phyloP scores from a whole-genome alignment of 305 asterid species.

The Plantago coronopus region DNA sequence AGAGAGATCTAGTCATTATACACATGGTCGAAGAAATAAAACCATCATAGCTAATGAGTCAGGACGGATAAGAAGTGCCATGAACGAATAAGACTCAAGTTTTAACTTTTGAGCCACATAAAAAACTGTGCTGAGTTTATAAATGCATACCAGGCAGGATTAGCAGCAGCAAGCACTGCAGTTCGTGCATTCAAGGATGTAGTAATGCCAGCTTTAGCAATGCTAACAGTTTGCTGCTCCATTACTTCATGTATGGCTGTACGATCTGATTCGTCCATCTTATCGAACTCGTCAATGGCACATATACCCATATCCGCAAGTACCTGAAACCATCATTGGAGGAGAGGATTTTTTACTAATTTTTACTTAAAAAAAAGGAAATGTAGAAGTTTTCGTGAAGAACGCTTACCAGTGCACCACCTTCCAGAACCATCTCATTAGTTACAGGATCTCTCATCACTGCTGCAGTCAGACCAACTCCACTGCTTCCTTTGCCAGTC shows the following conservation, averaged over 20 bases:
- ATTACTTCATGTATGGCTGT: slow-evolving; percentile 97
- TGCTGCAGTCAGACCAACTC: slow-evolving; percentile 98
- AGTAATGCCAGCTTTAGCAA: slow-evolving; percentile 97
- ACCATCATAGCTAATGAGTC: neutral
- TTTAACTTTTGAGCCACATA: neutral
- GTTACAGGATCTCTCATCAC: slow-evolving; percentile 97
- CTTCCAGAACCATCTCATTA: slow-evolving; percentile 94
- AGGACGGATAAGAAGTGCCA: neutral
- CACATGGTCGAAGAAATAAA: neutral
- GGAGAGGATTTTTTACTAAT: slow-evolving; percentile 10
- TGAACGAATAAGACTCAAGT: neutral
- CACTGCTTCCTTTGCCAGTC: slow-evolving; percentile 97
- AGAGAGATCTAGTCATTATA: slow-evolving; percentile 5
- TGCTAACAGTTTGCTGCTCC: slow-evolving; percentile 99
- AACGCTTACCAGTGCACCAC: slow-evolving; percentile 84
- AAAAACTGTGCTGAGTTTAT: slow-evolving; percentile 6
- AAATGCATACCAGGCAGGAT: slow-evolving; percentile 83
- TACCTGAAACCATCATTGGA: slow-evolving; percentile 49
- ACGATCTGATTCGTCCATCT: slow-evolving; percentile 95
- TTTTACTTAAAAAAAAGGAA: slow-evolving; percentile 3
- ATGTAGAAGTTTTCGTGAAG: slow-evolving; percentile 10
- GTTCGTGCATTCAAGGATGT: slow-evolving; percentile 97
- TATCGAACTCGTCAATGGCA: slow-evolving; percentile 96
- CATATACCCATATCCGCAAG: slow-evolving; percentile 98
- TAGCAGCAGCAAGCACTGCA: slow-evolving; percentile 97